These are phyloP conservation scores for Leptosphaerulina australis DNA, from an alignment of 2,329 filamentous ascomycete genomes.

Conservation along the genomic window DNA sequence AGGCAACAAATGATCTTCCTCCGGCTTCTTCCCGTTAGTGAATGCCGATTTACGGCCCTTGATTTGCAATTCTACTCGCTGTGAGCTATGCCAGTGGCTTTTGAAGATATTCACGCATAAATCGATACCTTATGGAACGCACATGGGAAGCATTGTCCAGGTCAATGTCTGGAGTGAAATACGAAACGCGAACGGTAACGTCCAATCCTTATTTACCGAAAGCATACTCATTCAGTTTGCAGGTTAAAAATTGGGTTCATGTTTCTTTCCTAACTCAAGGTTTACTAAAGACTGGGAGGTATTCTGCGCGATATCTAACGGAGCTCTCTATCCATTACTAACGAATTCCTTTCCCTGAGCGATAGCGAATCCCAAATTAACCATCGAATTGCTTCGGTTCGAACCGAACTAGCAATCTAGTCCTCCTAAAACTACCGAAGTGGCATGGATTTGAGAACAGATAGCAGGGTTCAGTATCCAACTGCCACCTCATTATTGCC, in stretches of 20 bases:
- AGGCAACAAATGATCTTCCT: background rate
- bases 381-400: background rate
- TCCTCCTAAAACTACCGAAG: background rate
- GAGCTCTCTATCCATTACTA: no score
- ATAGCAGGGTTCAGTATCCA: constrained; percentile 1
- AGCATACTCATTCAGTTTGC: no score
- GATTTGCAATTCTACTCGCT: constrained; percentile 6
- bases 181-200: background rate
- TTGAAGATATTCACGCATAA: background rate
- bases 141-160: background rate
- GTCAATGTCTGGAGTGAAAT: background rate
- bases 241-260: no score
- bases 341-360: background rate
- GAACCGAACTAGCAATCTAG: constrained; percentile 1
- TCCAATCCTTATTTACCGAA: no score
- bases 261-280: no score
- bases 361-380: background rate
- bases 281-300: no score
- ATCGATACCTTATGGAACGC: background rate
- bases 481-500: background rate
- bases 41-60: constrained; percentile 1
- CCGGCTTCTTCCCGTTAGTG: background rate
- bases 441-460: background rate
- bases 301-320: no score
- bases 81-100: constrained; percentile 5